Percentiles rank a stretch among this genome's conserved stretches.
Evolutionary conservation across 1,139 yeast species (phyloP).

Genomic region (Zygosaccharomyces sapae): DNA sequence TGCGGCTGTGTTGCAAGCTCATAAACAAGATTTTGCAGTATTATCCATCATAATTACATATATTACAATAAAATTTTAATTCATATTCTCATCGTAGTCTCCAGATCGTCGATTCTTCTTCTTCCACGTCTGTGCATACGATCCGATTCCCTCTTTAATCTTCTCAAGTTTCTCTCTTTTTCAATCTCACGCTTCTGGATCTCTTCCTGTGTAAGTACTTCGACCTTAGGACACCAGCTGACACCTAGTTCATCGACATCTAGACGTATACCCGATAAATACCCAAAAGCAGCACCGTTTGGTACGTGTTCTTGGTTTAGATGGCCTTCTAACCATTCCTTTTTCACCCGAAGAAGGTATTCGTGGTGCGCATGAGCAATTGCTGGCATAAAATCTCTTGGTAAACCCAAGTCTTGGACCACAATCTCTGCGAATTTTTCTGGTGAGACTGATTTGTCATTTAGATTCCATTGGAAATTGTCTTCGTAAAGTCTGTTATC

Average conservation of each 20-base stretch:
- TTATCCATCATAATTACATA: neutral
- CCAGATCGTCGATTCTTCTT: conserved; percentile 58
- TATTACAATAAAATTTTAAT: neutral
- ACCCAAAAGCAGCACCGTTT: conserved; percentile 56
- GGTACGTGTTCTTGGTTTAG: conserved; percentile 51
- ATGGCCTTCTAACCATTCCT: conserved; percentile 78
- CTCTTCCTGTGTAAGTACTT: conserved; percentile 83
- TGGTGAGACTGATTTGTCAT: conserved; percentile 52
- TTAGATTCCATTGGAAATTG: conserved; percentile 90
- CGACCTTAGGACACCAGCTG: conserved; percentile 88
- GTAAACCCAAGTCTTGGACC: conserved; percentile 78
- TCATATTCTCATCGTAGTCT: conserved; percentile 35
- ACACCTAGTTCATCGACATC: conserved; percentile 61
- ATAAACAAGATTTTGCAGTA: no score
- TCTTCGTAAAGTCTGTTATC: conserved; percentile 86
- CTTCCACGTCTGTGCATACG: conserved; percentile 45
- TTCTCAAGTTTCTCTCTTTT: conserved; percentile 83
- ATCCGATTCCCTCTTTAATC: conserved; percentile 83
- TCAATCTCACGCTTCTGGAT: conserved; percentile 93
- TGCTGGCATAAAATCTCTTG: conserved; percentile 84
- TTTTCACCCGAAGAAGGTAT: conserved; percentile 65
- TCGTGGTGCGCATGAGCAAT: conserved; percentile 87
- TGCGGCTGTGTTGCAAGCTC: no score
- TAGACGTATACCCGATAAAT: conserved; percentile 60
- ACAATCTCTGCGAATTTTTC: conserved; percentile 78